Evolutionary conservation across 1,284 basidiomycete genomes (phyloP).

Genomic region (Leccinum pallidistipes): DNA sequence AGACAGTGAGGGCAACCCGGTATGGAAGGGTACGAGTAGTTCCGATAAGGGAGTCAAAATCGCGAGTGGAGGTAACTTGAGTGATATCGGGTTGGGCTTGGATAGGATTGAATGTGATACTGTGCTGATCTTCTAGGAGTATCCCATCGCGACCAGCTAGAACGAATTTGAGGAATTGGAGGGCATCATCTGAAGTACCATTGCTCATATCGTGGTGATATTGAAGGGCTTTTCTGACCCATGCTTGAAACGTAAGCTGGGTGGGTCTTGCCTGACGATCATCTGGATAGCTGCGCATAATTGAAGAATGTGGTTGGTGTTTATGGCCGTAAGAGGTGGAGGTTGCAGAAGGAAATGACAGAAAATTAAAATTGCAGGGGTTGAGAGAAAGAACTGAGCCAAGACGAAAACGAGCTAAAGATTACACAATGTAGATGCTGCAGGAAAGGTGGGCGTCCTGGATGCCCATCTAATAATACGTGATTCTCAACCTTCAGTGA

Average conservation of each 20-base stretch:
- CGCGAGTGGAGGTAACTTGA: not conserved
- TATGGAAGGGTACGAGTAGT: constrained; percentile 6
- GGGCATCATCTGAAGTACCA: not conserved
- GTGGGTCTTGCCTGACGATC: not conserved
- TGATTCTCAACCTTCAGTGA: not conserved
- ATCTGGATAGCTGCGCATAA: constrained; percentile 1
- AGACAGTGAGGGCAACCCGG: constrained; percentile 1
- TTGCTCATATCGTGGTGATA: not conserved
- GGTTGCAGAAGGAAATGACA: not conserved
- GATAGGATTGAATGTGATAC: constrained; percentile 2
- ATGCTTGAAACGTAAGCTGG: not conserved
- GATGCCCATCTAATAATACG: not conserved
- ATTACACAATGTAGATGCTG: not conserved
- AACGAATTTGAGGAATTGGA: constrained; percentile 10
- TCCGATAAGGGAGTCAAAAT: constrained; percentile 16
- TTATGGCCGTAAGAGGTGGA: not conserved
- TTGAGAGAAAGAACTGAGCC: not conserved
- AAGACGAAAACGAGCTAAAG: not conserved
- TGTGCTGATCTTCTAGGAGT: not conserved
- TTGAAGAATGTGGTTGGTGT: not conserved
- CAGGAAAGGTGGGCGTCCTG: not conserved
- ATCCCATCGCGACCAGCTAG: constrained; percentile 1
- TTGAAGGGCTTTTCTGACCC: not conserved
- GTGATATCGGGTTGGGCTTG: not conserved
- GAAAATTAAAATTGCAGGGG: not conserved